Evolutionary conservation across 345 rosid genomes (phyloP).

Genomic region (Orychophragmus violaceus): DNA sequence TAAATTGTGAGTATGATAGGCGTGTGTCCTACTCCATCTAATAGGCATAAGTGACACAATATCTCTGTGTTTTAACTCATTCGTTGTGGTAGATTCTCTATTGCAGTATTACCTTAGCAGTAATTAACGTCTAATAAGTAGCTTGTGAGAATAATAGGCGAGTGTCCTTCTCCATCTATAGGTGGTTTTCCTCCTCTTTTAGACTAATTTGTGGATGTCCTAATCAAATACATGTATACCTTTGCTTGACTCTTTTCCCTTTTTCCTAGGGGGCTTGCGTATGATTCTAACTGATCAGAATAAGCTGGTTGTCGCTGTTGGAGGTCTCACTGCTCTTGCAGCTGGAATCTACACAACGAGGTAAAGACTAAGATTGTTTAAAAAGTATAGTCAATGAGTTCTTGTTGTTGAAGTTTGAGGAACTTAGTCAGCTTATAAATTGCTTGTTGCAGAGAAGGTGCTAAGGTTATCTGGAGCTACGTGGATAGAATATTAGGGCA

Average conservation of each 20-base stretch:
- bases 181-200: neutral
- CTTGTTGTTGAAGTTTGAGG: neutral
- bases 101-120: neutral
- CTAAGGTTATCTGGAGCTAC: constrained; percentile 94
- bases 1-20: neutral
- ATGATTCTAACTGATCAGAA: constrained; percentile 92
- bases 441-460: constrained; percentile 79
- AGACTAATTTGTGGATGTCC: neutral
- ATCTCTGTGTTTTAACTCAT: neutral
- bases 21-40: neutral
- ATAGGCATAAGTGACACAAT: neutral
- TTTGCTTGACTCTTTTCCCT: neutral
- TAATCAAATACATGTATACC: neutral
- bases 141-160: neutral
- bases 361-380: constrained; percentile 33
- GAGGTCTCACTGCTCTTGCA: constrained; percentile 95
- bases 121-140: neutral
- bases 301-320: constrained; percentile 91
- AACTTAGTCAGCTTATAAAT: constrained; percentile 8
- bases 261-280: constrained; percentile 67
- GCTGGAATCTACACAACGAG: constrained; percentile 97
- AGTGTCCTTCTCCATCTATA: neutral
- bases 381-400: neutral
- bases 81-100: neutral
- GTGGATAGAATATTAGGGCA: constrained; percentile 96